Evolutionary conservation across 768 basidiomycete genomes (phyloP), one percentile per base, ranked within the genome.

Genomic region (Lenzites betulinus): DNA sequence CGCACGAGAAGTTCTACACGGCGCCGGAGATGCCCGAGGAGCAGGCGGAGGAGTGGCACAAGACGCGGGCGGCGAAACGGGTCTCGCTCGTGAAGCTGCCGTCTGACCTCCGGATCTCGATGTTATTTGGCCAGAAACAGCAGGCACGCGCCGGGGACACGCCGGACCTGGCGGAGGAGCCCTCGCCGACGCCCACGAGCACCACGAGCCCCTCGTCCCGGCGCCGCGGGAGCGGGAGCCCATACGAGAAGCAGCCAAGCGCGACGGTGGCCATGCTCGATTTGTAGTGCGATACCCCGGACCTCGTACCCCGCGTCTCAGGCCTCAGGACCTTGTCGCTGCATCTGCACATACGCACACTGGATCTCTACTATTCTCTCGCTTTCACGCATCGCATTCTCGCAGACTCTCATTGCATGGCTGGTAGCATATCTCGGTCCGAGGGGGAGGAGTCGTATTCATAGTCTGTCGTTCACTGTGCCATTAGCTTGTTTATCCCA

Each of bases 31-130:
- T 69, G 22, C 70, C 71, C 26, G 80, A 82, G 46, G 90, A 93
- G 71, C 80, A 88, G 72, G 92, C 93, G n/a, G 92, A 93, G 71
- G 88, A 89, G 52, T 95, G 93, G 93, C 79, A 91, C 73, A 86
- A 86, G 71, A 95, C 93, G 1, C 86, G 88, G 49, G 89, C 87
- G 36, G 92, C 90, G 15, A 89, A 92, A 66, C 87, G 92, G 9
- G 93, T 94, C 9, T 94, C 92, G 11, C 77, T 94, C 43, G 89
- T 93, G 44, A 81, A 83, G 59, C 72, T 93, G 25, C 91, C 92
- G 23, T 84, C 89, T 11, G 76, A 79, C 54, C 69, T 83, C 58
- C 72, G 74, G 52, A 71, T 76, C 59, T 67, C 71, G 9, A 51
- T 67, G 51, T 44, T 68, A 62, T 60, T 71, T 64, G 58, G 72